Evolutionary conservation across 352 stramenopile genomes (phyloP).

Genomic region (Thraustochytrium sp.): DNA sequence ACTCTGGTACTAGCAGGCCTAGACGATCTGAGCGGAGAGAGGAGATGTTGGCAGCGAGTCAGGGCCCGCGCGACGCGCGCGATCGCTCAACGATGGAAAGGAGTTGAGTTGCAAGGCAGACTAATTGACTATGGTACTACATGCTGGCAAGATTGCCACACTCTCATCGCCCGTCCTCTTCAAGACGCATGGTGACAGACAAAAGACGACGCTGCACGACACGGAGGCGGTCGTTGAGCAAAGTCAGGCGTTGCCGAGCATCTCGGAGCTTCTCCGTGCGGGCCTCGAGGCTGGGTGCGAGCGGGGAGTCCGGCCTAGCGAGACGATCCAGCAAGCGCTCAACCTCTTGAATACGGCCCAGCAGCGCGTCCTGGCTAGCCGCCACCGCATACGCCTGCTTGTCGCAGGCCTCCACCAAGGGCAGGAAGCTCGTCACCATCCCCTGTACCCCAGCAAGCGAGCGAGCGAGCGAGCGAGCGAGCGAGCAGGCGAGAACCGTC

Average conservation of each 20-base stretch:
- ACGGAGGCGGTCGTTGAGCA: background rate
- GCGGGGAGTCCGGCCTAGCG: background rate
- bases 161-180: no score
- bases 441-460: background rate
- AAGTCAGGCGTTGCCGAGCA: background rate
- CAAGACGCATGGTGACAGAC: background rate
- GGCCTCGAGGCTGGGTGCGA: background rate
- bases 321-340: background rate
- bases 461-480: background rate
- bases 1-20: no score
- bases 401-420: slow-evolving; percentile 21
- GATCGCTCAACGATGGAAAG: no score
- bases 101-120: no score
- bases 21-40: no score
- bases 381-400: slow-evolving; percentile 17
- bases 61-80: no score
- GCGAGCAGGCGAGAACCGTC: background rate
- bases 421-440: slow-evolving; percentile 14
- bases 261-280: slow-evolving; percentile 3
- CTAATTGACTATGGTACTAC: no score
- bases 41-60: no score
- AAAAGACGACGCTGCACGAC: background rate
- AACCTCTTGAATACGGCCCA: background rate
- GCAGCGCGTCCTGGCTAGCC: slow-evolving; percentile 9
- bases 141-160: no score